Base-by-base conservation (phyloP, 345 rosid genomes). In the Iberis pinnata region DNA sequence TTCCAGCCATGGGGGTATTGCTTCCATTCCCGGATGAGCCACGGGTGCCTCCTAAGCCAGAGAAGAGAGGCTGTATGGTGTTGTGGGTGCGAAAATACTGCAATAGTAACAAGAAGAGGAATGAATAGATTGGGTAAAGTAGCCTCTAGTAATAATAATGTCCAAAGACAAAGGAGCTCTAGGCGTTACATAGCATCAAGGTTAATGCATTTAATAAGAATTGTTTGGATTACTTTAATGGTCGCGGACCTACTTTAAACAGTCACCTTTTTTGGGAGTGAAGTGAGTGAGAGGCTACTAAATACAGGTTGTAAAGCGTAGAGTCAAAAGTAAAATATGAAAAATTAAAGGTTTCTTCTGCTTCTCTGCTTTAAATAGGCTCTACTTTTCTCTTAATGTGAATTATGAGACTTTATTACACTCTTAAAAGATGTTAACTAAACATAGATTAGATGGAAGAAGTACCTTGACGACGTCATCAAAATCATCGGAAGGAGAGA, bases 391-490 rank as follows among this genome's bases (percentile, higher is more conserved):
- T 58, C 12, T 43, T 43, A 63, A 25, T 17, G 44, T 53, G 14
- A 43, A 32, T 27, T 18, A 4, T 12, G 16, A 24, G 33, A 29
- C 33, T 29, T 9, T 9, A 13, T 42, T 16, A 27, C 36, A 13
- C 17, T 17, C 9, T 54, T 3, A 16, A 16, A 40, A 43, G 10
- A 19, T 29, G 14, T 18, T 20, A 22, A 22, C 25, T 22, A 6
- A 6, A 29, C 10, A 6, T 2, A 29, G 10, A 9, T 2, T n/a
- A 7, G 33, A 9, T 32, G 36, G 1, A 36, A 13, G 27, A 35
- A 6, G 18, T 57, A 89, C 98, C 96, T 87, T 82, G 56, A 84
- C 76, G 62, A 90, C 75, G 80, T 90, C 98, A 68, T 90, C 96
- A 9, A 79, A 82, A 27, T 90, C 98, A 26, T 90, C 89, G 6